These are phyloP conservation scores for Colletotrichum coccodes DNA, from an alignment of 2,329 filamentous ascomycete genomes.

Conservation along the genomic window DNA sequence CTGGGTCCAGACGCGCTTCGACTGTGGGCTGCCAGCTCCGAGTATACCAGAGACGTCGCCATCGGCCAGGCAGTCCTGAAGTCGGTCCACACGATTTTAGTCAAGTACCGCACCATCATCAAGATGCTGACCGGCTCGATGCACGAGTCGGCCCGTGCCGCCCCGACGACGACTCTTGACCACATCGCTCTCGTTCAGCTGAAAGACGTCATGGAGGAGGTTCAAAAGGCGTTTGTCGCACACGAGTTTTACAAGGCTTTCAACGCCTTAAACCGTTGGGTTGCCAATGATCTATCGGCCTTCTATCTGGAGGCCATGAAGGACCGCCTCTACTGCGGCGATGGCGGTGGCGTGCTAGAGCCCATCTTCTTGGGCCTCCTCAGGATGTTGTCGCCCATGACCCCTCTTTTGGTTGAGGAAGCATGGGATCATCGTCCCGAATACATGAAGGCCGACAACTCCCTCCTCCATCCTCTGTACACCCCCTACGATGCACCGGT, in stretches of 20 bases:
- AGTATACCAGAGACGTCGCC: conserved; percentile 89
- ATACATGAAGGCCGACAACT: conserved; percentile 64
- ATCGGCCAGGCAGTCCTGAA: conserved; percentile 83
- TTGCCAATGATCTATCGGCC: conserved; percentile 84
- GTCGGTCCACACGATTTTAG: conserved; percentile 78
- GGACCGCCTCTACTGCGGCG: conserved; percentile 89
- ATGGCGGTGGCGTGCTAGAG: conserved; percentile 71
- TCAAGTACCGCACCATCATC: conserved; percentile 90
- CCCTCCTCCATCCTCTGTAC: conserved; percentile 49
- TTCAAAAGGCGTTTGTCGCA: conserved; percentile 71
- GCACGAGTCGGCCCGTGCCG: conserved; percentile 60
- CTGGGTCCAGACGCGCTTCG: conserved; percentile 89
- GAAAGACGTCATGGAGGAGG: conserved; percentile 69
- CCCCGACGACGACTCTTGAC: conserved; percentile 70
- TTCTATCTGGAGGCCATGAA: conserved; percentile 96
- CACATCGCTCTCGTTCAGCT: conserved; percentile 83
- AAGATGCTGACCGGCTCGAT: conserved; percentile 89
- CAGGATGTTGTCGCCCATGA: conserved; percentile 83
- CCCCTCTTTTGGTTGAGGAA: conserved; percentile 87
- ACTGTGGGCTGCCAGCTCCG: conserved; percentile 90
- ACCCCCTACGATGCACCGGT: conserved; percentile 59
- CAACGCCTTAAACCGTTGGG: conserved; percentile 80
- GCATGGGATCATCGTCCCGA: conserved; percentile 82
- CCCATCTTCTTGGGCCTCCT: conserved; percentile 78
- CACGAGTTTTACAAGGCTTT: conserved; percentile 88